phyloP scores from a whole-genome alignment of 73 alveolate genomes.

The Blepharisma japonicum region DNA sequence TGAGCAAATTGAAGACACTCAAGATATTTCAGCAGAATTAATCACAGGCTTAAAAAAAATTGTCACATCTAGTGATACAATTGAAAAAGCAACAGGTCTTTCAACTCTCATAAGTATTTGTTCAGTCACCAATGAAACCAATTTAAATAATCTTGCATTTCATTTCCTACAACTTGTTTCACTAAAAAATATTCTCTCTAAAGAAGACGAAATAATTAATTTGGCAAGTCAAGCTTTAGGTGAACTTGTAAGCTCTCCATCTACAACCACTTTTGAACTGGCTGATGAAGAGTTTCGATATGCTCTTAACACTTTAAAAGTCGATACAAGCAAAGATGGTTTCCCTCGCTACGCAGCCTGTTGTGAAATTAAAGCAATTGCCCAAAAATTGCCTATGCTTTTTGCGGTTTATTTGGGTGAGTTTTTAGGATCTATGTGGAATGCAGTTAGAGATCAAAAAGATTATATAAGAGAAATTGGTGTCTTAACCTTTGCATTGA shows the following conservation, averaged over 20 bases:
- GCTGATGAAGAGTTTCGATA: constrained; percentile 29
- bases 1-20: constrained; percentile 25
- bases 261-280: constrained; percentile 28
- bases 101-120: constrained; percentile 18
- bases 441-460: constrained; percentile 14
- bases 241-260: constrained; percentile 8
- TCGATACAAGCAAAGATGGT: constrained; percentile 13
- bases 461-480: constrained; percentile 23
- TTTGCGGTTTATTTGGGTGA: constrained; percentile 28
- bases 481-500: constrained; percentile 5
- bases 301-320: constrained; percentile 26
- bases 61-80: constrained; percentile 9
- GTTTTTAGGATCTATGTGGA: constrained; percentile 18
- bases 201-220: neutral
- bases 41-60: neutral
- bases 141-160: constrained; percentile 10
- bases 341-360: constrained; percentile 18
- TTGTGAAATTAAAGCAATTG: constrained; percentile 25
- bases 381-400: constrained; percentile 8
- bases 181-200: neutral
- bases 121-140: constrained; percentile 5
- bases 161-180: constrained; percentile 23
- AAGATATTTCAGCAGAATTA: constrained; percentile 15
- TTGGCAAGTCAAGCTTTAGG: constrained; percentile 1
- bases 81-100: constrained; percentile 9